These are phyloP conservation scores for Fusarium mangiferae DNA, from an alignment of 2,329 filamentous ascomycete genomes.

Conservation along the genomic window DNA sequence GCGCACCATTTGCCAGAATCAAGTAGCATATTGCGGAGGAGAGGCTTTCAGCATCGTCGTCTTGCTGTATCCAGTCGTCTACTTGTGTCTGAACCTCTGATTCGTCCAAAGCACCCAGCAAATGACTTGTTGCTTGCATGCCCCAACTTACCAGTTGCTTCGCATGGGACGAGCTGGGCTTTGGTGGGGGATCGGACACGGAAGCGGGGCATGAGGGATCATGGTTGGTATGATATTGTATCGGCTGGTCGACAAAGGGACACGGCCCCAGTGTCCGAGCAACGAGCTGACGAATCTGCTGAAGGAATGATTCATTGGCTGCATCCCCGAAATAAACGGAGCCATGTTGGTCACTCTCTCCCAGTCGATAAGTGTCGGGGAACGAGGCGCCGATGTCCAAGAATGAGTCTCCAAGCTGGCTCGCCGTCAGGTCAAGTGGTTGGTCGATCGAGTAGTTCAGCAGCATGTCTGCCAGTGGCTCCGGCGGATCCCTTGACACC, in stretches of 20 bases:
- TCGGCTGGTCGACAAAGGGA: neutral
- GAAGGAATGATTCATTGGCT: neutral
- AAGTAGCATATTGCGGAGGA: neutral
- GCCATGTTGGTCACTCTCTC: neutral
- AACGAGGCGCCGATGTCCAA: rapidly evolving
- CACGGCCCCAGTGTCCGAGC: neutral
- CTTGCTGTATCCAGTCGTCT: neutral
- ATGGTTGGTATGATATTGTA: neutral
- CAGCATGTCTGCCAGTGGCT: neutral
- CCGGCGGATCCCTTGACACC: rapidly evolving
- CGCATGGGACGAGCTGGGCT: neutral
- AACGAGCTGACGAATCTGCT: neutral
- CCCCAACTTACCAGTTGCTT: neutral
- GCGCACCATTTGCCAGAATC: neutral
- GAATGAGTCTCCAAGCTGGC: neutral
- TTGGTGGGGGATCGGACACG: neutral
- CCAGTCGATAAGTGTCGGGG: neutral
- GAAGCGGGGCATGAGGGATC: neutral
- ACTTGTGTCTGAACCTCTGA: neutral
- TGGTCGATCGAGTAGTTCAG: neutral
- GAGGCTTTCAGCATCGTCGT: rapidly evolving
- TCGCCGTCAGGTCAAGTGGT: rapidly evolving
- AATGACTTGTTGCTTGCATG: neutral
- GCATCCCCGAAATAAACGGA: neutral
- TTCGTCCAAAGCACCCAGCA: neutral